Evolutionary conservation across 768 basidiomycete species (phyloP).

Genomic region (Crassisporium funariophilum): DNA sequence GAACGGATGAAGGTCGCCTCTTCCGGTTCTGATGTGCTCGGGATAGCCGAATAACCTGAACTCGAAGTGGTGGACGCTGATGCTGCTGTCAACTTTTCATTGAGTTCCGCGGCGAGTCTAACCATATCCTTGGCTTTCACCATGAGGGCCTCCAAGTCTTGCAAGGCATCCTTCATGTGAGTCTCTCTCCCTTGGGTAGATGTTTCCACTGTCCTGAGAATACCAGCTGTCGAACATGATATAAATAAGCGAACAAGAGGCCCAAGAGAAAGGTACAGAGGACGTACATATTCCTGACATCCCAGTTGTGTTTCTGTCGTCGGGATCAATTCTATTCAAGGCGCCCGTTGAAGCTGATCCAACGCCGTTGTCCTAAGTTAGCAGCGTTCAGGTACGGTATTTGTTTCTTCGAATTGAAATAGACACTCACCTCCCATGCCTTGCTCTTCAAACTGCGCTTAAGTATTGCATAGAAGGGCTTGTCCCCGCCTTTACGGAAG

Average conservation of each 20-base stretch:
- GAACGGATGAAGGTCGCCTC: constrained; percentile 86
- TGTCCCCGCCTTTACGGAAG: constrained; percentile 91
- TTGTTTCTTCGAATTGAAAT: constrained; percentile 7
- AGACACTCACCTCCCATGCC: constrained; percentile 25
- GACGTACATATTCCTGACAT: constrained; percentile 25
- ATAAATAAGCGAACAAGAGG: constrained; percentile 14
- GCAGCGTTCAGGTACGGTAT: constrained; percentile 7
- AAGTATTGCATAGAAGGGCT: constrained; percentile 69
- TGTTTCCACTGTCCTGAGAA: constrained; percentile 74
- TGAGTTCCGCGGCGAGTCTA: constrained; percentile 83
- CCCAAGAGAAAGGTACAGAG: constrained; percentile 9
- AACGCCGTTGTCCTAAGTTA: constrained; percentile 14
- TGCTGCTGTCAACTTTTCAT: constrained; percentile 69
- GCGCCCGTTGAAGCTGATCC: constrained; percentile 7
- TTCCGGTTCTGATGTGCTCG: constrained; percentile 63
- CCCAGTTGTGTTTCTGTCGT: constrained; percentile 18
- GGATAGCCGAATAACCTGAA: constrained; percentile 23
- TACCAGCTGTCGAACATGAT: constrained; percentile 59
- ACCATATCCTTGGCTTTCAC: constrained; percentile 93
- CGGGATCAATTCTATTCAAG: constrained; percentile 18
- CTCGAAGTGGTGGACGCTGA: constrained; percentile 20
- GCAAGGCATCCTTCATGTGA: constrained; percentile 73
- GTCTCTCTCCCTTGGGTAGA: constrained; percentile 63
- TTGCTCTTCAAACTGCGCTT: constrained; percentile 24
- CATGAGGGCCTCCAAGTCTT: constrained; percentile 90